Evolutionary conservation across 2,329 filamentous ascomycete species (phyloP), one percentile per base, ranked within the genome.

Genomic region (Aureobasidium sp.): DNA sequence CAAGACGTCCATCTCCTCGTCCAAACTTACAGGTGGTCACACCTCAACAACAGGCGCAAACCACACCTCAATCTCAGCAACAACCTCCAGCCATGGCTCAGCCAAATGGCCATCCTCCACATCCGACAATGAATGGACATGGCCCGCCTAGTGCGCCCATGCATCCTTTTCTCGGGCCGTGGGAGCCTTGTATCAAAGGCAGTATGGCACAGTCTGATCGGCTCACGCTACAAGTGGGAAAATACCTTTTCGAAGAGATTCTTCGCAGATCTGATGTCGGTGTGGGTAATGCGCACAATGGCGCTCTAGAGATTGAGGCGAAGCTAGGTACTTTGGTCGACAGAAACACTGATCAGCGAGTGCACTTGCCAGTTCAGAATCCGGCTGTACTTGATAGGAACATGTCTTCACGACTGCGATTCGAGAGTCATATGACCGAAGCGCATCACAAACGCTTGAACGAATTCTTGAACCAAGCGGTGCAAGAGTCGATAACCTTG

Each of bases 261-360:
- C 36, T 61, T 4, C 36, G 20, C 5, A 39, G 56, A 8, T 37
- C 59, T n/a, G 84, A 89, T 66, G 75, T 85, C 59, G 78, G 77
- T 12, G 80, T 86, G 41, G 81, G 72, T 1, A 76, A 81, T 62
- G 77, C 80, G 12, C 81, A 83, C 17, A 85, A 85, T 7, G 87
- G 92, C 15, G 83, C 90, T 64, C 86, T 97, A 59, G 94, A 99
- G 75, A 89, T 99, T 61, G 94, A 99, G 76, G 94, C 92, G 10
- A 97, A 97, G 74, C 80, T 97, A 52, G 94, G 94, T 20, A 87
- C 86, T 29, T 81, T 97, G 15, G 84, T 93, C 63, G 87, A 90
- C 72, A 86, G 85, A 70, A 83, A 87, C 64, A 89, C 85, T 7
- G 84, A 87, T 62, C 80, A 86, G 51, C 83, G 90, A n/a, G 77